Evolutionary conservation across 1,139 yeast genomes (phyloP), one percentile per base, ranked within the genome.

Genomic region (Lodderomyces metapsilosis): DNA sequence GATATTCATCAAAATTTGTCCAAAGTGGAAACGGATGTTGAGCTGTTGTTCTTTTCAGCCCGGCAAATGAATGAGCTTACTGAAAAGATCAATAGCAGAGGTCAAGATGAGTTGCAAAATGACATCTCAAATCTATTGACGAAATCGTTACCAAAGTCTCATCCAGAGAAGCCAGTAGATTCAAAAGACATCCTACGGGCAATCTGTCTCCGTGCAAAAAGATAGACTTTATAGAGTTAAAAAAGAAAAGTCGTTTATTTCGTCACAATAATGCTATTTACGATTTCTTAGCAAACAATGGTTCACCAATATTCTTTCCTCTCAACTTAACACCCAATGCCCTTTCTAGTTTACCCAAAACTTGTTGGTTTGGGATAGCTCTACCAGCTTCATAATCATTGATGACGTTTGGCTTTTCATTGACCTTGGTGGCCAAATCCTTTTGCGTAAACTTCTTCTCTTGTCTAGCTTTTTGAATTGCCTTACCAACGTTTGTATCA

Each of bases 301-400:
- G 96, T 58, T 84, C 82, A 49, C 98, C 98, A 56, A 92, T 87
- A 68, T 84, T 86, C 74, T 91, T 89, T 58, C 98, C 98, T 72
- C 98, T 82, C 62, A 92, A 80, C 73, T 89, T 92, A 52, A 92
- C 85, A 52, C 98, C 98, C 57, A 92, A 75, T 36, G 86, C 96
- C 65, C 97, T 80, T 72, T 92, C 98, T 66, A 94, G 71, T 74
- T 92, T 92, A 45, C 85, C 92, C 59, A 92, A 76, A 42, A 92
- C 69, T 68, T 89, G 98, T 73, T 94, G 98, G 72, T 88, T 91
- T 46, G 98, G 98, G 51, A 87, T 82, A 41, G 96, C 98, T 63
- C 96, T 82, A 45, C 96, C 98, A 43, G 95, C 89, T 71, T 92
- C 98, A 68, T 92, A 92, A 61, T 92, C 98, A 68, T 89, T 91